Conservation (phyloP, 345 rosid genomes). For the Eucalyptus cladocalyx region DNA sequence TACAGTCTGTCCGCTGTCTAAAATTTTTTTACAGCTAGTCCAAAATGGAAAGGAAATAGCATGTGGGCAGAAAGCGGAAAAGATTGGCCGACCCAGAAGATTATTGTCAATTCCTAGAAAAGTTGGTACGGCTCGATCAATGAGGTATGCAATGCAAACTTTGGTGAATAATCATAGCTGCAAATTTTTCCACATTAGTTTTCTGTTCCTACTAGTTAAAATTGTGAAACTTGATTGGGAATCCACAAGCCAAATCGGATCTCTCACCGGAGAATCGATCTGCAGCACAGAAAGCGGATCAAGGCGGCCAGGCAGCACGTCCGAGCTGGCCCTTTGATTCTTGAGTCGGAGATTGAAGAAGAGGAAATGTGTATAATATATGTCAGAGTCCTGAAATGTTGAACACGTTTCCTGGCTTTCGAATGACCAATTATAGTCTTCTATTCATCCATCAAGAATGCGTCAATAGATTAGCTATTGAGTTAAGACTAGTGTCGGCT, state of each 20-base stretch:
- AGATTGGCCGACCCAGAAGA: not conserved
- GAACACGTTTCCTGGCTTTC: not conserved
- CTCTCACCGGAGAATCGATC: not conserved
- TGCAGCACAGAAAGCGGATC: not conserved
- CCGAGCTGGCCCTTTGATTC: not conserved
- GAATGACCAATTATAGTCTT: not conserved
- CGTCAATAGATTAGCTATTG: not conserved
- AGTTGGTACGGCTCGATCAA: not conserved
- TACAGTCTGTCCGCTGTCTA: not conserved
- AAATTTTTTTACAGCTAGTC: not conserved
- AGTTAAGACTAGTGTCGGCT: not conserved
- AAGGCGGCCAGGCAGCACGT: not conserved
- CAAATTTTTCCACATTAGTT: not conserved
- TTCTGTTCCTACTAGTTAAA: not conserved
- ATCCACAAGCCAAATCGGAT: not conserved
- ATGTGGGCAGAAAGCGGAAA: not conserved
- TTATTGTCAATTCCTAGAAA: not conserved
- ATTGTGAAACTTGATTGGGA: not conserved
- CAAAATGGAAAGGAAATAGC: not conserved
- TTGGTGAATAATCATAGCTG: not conserved
- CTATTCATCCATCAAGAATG: not conserved
- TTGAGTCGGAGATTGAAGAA: not conserved
- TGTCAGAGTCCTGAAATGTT: not conserved
- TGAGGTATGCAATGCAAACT: not conserved
- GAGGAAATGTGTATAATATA: not conserved